Evolutionary conservation across 768 basidiomycete species (phyloP).

Genomic region (Macrolepiota fuliginosa): DNA sequence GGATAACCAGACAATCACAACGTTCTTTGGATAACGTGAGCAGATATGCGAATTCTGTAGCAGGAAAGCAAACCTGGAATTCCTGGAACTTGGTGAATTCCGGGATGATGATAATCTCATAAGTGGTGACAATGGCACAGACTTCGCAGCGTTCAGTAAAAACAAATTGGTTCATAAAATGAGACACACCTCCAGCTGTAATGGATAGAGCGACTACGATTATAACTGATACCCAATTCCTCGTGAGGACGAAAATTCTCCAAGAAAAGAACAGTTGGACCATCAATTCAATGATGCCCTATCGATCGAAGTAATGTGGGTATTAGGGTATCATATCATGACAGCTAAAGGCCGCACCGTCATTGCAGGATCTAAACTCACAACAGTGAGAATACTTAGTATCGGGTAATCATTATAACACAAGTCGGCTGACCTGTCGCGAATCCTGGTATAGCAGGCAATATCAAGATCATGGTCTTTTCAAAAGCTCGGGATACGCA

Average conservation of each 20-base stretch:
- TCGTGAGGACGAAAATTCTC: slow-evolving; percentile 28
- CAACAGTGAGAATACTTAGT: not conserved
- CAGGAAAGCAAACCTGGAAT: slow-evolving; percentile 23
- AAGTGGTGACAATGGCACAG: slow-evolving; percentile 25
- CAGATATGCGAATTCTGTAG: not conserved
- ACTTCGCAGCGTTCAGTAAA: slow-evolving; percentile 15
- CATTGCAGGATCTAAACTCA: slow-evolving; percentile 38
- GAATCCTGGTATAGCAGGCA: slow-evolving; percentile 3
- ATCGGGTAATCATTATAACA: not conserved
- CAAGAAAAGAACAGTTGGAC: slow-evolving; percentile 49
- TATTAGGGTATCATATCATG: not conserved
- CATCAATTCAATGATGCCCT: slow-evolving; percentile 43
- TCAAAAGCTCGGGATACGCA: not conserved
- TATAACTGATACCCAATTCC: slow-evolving; percentile 16
- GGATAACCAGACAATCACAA: slow-evolving; percentile 38
- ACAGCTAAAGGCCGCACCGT: slow-evolving; percentile 29
- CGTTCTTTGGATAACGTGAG: slow-evolving; percentile 11
- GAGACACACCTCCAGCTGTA: slow-evolving; percentile 21
- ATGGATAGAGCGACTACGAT: slow-evolving; percentile 18
- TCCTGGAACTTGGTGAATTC: slow-evolving; percentile 25
- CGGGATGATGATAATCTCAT: slow-evolving; percentile 22
- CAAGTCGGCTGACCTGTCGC: slow-evolving; percentile 12
- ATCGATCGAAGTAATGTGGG: not conserved
- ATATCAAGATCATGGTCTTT: not conserved
- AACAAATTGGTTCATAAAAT: not conserved